Base-by-base conservation (phyloP, 345 rosid species). In the Pugionium dolabratum region DNA sequence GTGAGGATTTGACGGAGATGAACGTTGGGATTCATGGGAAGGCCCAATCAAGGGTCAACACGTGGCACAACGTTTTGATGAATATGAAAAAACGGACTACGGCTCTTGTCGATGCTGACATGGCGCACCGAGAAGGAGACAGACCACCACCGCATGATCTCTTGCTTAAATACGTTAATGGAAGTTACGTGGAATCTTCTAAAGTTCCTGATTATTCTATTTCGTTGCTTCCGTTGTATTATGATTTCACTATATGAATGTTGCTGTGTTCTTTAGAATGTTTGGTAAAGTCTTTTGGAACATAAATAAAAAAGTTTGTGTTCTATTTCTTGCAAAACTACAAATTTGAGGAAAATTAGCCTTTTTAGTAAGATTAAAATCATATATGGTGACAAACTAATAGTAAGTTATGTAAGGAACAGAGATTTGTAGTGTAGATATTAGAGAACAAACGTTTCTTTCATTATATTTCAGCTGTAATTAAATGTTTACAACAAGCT, bases 61-160 rank as follows among this genome's bases (percentile, higher is more conserved):
- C 98, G 54, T 91, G 96, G 96, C 89, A 86, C 18, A 90, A 85
- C 71, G 88, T 87, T 4, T 70, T 90, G 78, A 54, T 62, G 32
- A 60, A 67, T 48, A 87, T 90, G 88, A 86, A 85, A 53, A 79
- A 75, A 75, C 82, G 88, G 77, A 84, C 79, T 8, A 50, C 46
- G 77, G 76, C 37, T 63, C 53, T 85, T 70, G 53, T 66, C 46
- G 68, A 71, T 47, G 41, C 55, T 53, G 75, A 71, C 57, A 48
- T 53, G 66, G 66, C 54, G 51, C 58, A 63, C 37, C 25, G 26
- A 3, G 51, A 36, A 39, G 34, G 43, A 46, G 52, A 63, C n/a
- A 71, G 51, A 35, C 9, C 37, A n/a, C 4, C 69, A 9, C 4
- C 28, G 10, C 62, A 48, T 18, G 48, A 46, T 51, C 55, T 51